A percentile compares a stretch with the other conserved stretches of the same genome.
These are phyloP conservation scores for Iris pallida DNA, from an alignment of 116 monocot species.

Conservation along the genomic window DNA sequence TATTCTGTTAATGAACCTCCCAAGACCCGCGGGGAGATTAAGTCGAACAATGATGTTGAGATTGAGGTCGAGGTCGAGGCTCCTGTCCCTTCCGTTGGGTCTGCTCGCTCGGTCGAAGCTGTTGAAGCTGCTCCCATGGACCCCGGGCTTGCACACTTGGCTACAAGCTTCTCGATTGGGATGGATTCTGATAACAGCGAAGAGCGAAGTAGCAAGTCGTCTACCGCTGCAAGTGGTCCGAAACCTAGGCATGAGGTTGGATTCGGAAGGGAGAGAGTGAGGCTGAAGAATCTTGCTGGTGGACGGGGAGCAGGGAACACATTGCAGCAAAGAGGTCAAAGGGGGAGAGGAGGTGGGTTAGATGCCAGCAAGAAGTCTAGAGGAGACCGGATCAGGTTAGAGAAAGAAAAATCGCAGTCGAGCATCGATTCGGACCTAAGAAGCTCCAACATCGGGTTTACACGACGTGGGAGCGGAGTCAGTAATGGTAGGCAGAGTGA, in stretches of 20 bases:
- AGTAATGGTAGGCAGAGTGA: slow-evolving; percentile 30
- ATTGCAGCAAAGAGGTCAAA: slow-evolving; percentile 6
- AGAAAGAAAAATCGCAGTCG: slow-evolving; percentile 26
- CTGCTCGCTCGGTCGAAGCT: slow-evolving; percentile 12
- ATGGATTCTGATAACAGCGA: slow-evolving; percentile 19
- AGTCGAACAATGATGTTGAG: slow-evolving; percentile 26
- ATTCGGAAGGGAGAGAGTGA: slow-evolving; percentile 5
- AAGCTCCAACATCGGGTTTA: slow-evolving; percentile 6
- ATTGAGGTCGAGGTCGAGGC: slow-evolving; percentile 16
- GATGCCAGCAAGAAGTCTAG: not conserved
- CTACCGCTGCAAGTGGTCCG: slow-evolving; percentile 42
- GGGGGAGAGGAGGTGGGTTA: not conserved
- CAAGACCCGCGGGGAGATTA: slow-evolving; percentile 29
- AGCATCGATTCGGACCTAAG: slow-evolving; percentile 18
- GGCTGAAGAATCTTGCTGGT: not conserved
- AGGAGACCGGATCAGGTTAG: slow-evolving; percentile 1
- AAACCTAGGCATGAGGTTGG: slow-evolving; percentile 31
- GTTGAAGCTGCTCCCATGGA: not conserved
- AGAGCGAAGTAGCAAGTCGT: slow-evolving; percentile 25
- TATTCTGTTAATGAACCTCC: slow-evolving; percentile 19
- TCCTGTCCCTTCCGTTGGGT: slow-evolving; percentile 26
- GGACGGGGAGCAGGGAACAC: not conserved
- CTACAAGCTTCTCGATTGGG: slow-evolving; percentile 11
- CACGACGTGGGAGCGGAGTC: slow-evolving; percentile 2
- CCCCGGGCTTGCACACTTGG: slow-evolving; percentile 7